Base-by-base conservation (phyloP, 345 rosid species). In the Rhodomyrtus tomentosa region DNA sequence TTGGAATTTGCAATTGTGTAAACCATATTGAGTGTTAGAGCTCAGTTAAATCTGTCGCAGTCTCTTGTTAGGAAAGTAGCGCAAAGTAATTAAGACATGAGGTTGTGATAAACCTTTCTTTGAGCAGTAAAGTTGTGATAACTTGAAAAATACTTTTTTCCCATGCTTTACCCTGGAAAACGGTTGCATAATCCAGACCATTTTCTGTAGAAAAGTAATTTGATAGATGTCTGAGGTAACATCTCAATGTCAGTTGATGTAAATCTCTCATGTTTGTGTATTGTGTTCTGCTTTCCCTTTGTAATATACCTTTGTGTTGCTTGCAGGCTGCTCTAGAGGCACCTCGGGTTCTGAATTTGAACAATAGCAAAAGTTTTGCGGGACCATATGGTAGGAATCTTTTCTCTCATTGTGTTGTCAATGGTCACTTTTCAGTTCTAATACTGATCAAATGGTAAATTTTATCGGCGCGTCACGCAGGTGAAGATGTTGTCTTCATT, bases 251-350 rank as follows among this genome's bases (percentile, higher is more conserved):
- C 42, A 32, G 42, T 16, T 62, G 13, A 36, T 59, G 38, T 0
- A 29, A 15, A 15, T 29, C 76, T 36, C 25, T 68, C 3, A 8
- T 18, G 24, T 36, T 42, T 32, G 53, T 50, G 45, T 45, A 14
- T 51, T 50, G 55, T 81, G 50, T 51, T 45, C n/a, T 32, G 55
- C 42, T 20, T 62, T 18, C 79, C 36, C 36, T 68, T 36, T 68
- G 45, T 1, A 18, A 68, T 68, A 68, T 42, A 68, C 45, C 79
- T 36, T 81, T 84, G 52, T 83, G 25, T 81, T 55, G 50, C 68
- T 87, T 88, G 85, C 88, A 96, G 98, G 99, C 98, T 87, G 98
- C 99, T 87, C 92, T 97, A 21, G 96, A 93, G 90, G 99, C 96
- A 83, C 98, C 98, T 4, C 92, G 89, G 82, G 92, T 97, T 90